phyloP scores from a whole-genome alignment of 139 green algal genomes.

The Tetradesmus lagerheimii region DNA sequence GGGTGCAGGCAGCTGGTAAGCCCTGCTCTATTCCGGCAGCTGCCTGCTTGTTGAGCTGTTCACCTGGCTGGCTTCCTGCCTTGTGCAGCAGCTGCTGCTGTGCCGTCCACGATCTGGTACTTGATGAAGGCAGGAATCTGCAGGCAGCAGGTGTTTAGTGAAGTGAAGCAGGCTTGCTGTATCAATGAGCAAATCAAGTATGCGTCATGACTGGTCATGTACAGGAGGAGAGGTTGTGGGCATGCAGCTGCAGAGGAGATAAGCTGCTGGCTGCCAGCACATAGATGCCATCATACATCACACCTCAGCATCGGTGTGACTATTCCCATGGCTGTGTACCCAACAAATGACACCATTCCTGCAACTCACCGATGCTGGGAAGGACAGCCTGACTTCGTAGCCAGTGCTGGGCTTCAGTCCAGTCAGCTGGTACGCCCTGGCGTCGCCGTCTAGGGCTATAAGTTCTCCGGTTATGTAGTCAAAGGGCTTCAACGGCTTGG shows the following conservation, averaged over 20 bases:
- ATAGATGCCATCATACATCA: too few relatives aligned
- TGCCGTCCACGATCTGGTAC: not conserved
- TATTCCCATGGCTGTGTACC: too few relatives aligned
- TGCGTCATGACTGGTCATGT: not conserved
- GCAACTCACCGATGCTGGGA: constrained; percentile 55
- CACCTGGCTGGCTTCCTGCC: too few relatives aligned
- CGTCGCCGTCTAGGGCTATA: constrained; percentile 19
- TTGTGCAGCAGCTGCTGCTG: not conserved
- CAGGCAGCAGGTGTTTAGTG: not conserved
- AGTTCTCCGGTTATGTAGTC: not conserved
- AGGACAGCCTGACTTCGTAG: constrained; percentile 66
- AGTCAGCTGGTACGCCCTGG: constrained; percentile 31
- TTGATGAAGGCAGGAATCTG: constrained; percentile 46
- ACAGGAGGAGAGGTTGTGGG: not conserved
- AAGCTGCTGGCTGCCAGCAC: not conserved
- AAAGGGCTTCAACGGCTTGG: not conserved
- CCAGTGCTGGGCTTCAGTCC: constrained; percentile 45
- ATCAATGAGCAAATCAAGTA: not conserved
- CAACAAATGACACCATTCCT: too few relatives aligned
- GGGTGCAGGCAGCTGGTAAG: not conserved
- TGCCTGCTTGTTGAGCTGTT: not conserved
- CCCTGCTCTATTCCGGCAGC: not conserved
- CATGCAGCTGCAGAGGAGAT: not conserved
- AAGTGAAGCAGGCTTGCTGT: not conserved
- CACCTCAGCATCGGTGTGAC: not conserved